These are phyloP conservation scores for Polyporus tsugae DNA, from an alignment of 1,284 basidiomycete genomes.

Conservation along the genomic window DNA sequence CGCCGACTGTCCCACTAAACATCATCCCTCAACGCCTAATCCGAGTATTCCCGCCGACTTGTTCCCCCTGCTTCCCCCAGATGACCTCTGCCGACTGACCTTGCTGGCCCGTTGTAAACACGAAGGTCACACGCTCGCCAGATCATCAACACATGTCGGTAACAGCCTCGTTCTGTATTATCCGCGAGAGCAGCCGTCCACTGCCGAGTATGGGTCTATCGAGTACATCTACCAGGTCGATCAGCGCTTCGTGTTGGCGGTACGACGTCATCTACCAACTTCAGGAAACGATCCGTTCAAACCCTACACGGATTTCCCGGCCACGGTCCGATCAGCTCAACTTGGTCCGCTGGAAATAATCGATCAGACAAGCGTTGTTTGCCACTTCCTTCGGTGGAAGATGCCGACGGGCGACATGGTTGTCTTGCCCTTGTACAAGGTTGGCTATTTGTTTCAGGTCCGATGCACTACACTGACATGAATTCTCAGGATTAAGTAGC, in stretches of 20 bases:
- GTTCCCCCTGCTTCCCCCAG: not conserved
- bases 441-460: not conserved
- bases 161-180: conserved; percentile 16
- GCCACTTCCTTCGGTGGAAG: not conserved
- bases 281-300: conserved; percentile 9
- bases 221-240: conserved; percentile 17
- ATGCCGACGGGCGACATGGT: conserved; percentile 6
- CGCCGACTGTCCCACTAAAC: not conserved
- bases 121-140: not conserved
- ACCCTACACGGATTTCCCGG: conserved; percentile 2
- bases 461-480: not conserved
- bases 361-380: not conserved
- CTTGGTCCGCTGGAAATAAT: not conserved
- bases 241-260: conserved; percentile 4
- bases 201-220: conserved; percentile 13
- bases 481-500: not conserved
- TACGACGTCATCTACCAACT: conserved; percentile 10
- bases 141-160: conserved; percentile 11
- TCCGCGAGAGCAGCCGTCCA: not conserved
- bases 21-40: not conserved
- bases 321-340: not conserved
- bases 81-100: not conserved
- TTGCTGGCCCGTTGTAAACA: conserved; percentile 1
- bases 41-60: conserved; percentile 1
- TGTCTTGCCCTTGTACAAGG: conserved; percentile 3